Conservation (phyloP, 139 green algal genomes). For the Micractinium sp. region DNA sequence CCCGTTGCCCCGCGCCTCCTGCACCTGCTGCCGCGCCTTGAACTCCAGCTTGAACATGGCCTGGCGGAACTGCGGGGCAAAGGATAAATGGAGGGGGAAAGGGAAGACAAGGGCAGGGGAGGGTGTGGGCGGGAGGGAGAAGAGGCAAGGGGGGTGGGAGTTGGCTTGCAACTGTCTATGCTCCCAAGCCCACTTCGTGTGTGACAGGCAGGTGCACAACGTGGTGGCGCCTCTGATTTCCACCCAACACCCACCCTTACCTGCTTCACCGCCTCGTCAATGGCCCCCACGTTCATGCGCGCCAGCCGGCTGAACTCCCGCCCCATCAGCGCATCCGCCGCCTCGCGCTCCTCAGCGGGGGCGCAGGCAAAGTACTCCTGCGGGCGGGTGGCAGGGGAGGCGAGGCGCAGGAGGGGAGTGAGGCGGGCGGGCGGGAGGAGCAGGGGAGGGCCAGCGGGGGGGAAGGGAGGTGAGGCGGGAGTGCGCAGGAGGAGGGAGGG, state of each 20-base stretch:
- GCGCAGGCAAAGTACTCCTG: slow-evolving; percentile 33
- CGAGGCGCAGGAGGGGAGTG: not conserved
- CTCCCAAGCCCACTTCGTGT: too few species aligned
- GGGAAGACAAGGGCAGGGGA: not conserved
- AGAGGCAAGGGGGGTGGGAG: too few species aligned
- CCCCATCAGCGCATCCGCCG: slow-evolving; percentile 17
- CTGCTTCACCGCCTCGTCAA: slow-evolving; percentile 27
- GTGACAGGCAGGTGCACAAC: not conserved
- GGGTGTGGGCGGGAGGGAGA: not conserved
- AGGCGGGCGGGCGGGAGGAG: not conserved
- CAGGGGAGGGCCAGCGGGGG: not conserved
- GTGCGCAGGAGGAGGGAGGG: not conserved
- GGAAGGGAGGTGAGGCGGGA: not conserved
- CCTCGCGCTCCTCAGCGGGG: slow-evolving; percentile 12
- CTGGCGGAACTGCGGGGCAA: slow-evolving; percentile 27
- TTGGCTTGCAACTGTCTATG: not conserved
- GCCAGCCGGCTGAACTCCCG: slow-evolving; percentile 21
- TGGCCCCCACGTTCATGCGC: slow-evolving; percentile 16
- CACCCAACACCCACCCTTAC: not conserved
- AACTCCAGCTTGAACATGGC: slow-evolving; percentile 39
- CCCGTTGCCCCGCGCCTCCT: not conserved
- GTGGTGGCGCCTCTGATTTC: not conserved
- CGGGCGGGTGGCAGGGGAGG: not conserved
- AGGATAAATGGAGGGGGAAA: not conserved
- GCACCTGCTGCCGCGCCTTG: slow-evolving; percentile 33